Evolutionary conservation across 2,329 filamentous ascomycete species (phyloP).

Genomic region (Rutstroemia sp.): DNA sequence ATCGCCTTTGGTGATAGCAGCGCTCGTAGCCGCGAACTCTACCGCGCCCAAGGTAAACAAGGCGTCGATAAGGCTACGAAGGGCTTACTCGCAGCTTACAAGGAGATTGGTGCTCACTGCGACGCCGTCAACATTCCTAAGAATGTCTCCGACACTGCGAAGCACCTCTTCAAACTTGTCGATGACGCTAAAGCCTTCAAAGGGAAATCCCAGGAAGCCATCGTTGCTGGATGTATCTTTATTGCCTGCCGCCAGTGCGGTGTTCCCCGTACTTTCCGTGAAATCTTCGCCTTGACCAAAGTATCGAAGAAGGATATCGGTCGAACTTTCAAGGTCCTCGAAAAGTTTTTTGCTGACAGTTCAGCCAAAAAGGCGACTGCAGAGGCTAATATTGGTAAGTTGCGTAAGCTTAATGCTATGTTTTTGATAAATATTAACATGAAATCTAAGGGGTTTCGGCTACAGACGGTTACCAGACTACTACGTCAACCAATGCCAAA

Average conservation of each 20-base stretch:
- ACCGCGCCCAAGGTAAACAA: conserved; percentile 76
- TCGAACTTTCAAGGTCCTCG: conserved; percentile 85
- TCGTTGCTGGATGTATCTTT: conserved; percentile 96
- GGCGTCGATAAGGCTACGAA: conserved; percentile 79
- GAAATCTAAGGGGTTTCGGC: conserved; percentile 21
- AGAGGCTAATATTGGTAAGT: conserved; percentile 48
- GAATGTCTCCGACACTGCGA: conserved; percentile 79
- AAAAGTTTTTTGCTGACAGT: conserved; percentile 76
- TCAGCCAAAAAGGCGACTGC: conserved; percentile 44
- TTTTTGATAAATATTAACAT: conserved; percentile 26
- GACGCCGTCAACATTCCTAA: conserved; percentile 77
- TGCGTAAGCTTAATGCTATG: conserved; percentile 17
- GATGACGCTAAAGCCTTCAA: conserved; percentile 92
- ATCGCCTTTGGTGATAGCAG: conserved; percentile 77
- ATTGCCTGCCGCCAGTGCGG: conserved; percentile 89
- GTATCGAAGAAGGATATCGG: conserved; percentile 98
- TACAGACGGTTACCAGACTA: conserved; percentile 60
- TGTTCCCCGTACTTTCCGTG: conserved; percentile 83
- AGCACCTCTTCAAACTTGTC: conserved; percentile 90
- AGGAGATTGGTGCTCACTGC: conserved; percentile 80
- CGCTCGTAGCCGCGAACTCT: conserved; percentile 64
- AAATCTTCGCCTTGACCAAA: conserved; percentile 88
- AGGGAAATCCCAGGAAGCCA: conserved; percentile 86
- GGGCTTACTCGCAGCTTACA: conserved; percentile 71
- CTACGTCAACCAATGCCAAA: conserved; percentile 69